Base-by-base conservation (phyloP, 192 early-diverging fungal genomes). In the Phycomyces blakesleeanus region DNA sequence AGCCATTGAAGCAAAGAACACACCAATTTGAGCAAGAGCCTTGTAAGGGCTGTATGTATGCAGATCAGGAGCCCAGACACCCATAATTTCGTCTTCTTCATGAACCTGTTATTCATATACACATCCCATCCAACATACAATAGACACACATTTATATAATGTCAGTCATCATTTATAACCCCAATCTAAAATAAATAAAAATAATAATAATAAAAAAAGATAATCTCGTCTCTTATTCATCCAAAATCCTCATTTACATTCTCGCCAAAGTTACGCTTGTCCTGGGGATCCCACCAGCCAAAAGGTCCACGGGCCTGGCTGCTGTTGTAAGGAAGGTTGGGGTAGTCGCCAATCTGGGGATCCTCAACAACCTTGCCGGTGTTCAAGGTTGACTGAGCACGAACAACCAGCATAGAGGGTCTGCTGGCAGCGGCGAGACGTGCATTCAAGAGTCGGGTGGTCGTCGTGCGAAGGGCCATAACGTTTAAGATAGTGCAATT, bases 261-360 rank as follows among this genome's bases (percentile, higher is more conserved):
- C 67, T 90, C 88, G 24, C 87, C 88, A 79, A 86, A 88, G 81
- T 90, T 90, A 55, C 88, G 80, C 55, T 86, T 78, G 68, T 85
- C 86, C 77, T 90, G 88, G 59, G 76, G 72, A 76, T 90, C 85
- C 81, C 78, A 80, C 82, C 85, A 90, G 44, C 86, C 88, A 51
- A 66, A 76, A 47, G 80, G 83, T 58, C 81, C 78, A 67, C 86
- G 81, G 37, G 73, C 74, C 67, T 90, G 83, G 26, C 79, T 67
- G 64, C 79, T 85, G 70, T 73, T 62, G 42, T 82, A 83, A 37
- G 86, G 87, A 72, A 90, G 59, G 68, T 88, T 88, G 59, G 88
- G 88, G 59, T 90, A 90, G 47, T 85, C 82, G 47, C 88, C 88
- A 56, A 88, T 88, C 73, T 88, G 88, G 25, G 88, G 85, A 44